Conservation (phyloP, 352 stramenopile genomes). For the Phytopythium cucurbitacearum region DNA sequence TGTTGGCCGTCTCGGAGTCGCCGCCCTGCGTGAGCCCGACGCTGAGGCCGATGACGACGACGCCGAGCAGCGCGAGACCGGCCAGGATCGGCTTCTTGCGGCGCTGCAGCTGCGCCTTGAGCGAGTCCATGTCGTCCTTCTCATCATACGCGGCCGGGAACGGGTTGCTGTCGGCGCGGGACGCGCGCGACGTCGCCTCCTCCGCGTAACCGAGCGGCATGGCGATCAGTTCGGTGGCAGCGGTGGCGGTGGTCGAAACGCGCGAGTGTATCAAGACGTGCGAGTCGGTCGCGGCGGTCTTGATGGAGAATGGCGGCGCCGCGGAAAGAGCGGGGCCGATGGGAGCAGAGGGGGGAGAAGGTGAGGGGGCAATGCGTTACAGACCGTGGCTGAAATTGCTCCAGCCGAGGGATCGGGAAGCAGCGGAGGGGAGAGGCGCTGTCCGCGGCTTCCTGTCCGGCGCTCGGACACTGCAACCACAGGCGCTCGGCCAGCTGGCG, state of each 20-base stretch:
- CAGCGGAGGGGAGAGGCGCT: too few species aligned
- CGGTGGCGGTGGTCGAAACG: too few species aligned
- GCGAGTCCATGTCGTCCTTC: conserved; percentile 46
- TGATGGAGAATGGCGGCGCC: conserved; percentile 3
- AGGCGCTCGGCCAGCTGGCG: too few species aligned
- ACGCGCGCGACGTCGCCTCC: conserved; percentile 36
- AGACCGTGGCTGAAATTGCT: too few species aligned
- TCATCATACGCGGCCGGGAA: conserved; percentile 36
- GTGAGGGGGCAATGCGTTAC: too few species aligned
- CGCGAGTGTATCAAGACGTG: conserved; percentile 1
- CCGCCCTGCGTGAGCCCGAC: conserved; percentile 18
- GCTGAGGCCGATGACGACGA: conserved; percentile 45
- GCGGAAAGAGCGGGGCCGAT: background rate
- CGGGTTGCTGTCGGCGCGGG: conserved; percentile 14
- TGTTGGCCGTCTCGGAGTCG: conserved; percentile 18
- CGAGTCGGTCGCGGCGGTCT: conserved; percentile 4
- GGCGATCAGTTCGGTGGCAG: too few species aligned
- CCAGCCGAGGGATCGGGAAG: too few species aligned
- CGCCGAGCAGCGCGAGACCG: conserved; percentile 43
- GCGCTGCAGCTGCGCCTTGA: conserved; percentile 34
- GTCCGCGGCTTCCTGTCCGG: too few species aligned
- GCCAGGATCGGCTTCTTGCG: conserved; percentile 69
- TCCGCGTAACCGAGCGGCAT: conserved; percentile 25
- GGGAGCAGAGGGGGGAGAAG: too few species aligned
- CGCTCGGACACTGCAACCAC: too few species aligned